Evolutionary conservation across 495 filamentous ascomycete species (phyloP).

Genomic region (Pyronema omphalodes): DNA sequence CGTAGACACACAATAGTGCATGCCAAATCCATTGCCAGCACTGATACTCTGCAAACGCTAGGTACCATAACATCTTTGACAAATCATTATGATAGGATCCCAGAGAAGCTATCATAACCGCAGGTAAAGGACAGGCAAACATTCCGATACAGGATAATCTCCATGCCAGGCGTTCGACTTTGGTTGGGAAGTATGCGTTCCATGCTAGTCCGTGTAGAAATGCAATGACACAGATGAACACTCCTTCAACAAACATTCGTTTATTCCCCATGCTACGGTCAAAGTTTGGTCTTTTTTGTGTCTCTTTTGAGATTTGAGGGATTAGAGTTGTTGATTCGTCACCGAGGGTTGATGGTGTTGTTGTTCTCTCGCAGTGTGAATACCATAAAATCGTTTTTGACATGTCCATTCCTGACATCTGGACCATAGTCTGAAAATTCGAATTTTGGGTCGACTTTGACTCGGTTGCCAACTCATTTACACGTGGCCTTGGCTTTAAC

Average conservation of each 20-base stretch:
- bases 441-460: too few relatives aligned
- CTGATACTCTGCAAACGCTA: not conserved
- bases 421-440: too few relatives aligned
- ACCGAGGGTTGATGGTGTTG: too few relatives aligned
- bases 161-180: constrained; percentile 1
- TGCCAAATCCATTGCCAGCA: not conserved
- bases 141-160: constrained; percentile 4
- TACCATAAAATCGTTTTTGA: too few relatives aligned
- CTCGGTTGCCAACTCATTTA: too few relatives aligned
- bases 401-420: too few relatives aligned
- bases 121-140: constrained; percentile 1
- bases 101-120: not conserved
- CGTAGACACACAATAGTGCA: not conserved
- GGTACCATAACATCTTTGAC: not conserved
- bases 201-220: constrained; percentile 8
- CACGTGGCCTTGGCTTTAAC: too few relatives aligned
- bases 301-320: too few relatives aligned
- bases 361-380: too few relatives aligned
- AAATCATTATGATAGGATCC: not conserved
- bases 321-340: too few relatives aligned
- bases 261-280: too few relatives aligned
- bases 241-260: not conserved
- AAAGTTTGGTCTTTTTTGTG: too few relatives aligned
- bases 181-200: constrained; percentile 2
- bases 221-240: not conserved